These are phyloP conservation scores for Dendrocalamus latiflorus DNA, from an alignment of 202 grass and related monocot genomes.

Conservation along the genomic window DNA sequence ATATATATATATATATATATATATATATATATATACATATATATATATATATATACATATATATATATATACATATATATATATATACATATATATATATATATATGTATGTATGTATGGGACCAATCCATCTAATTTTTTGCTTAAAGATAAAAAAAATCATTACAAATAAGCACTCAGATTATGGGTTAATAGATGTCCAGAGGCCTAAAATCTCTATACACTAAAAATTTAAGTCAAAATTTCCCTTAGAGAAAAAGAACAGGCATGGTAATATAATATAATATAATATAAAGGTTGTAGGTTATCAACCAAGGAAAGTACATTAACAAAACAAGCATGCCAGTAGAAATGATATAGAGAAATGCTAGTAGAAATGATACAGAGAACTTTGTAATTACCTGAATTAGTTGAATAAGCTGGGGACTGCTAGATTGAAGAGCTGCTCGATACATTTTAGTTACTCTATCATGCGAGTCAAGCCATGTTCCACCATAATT, in stretches of 20 bases:
- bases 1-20: too few species aligned
- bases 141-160: background rate
- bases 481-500: conserved; percentile 40
- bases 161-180: background rate
- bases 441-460: conserved; percentile 48
- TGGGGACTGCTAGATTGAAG: conserved; percentile 58
- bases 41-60: too few species aligned
- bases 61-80: too few species aligned
- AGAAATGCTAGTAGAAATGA: too few species aligned
- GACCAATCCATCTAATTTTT: too few species aligned
- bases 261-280: background rate
- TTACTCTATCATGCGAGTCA: conserved; percentile 54
- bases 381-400: conserved; percentile 14
- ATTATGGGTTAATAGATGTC: background rate
- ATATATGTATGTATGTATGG: too few species aligned
- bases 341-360: background rate
- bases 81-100: too few species aligned
- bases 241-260: background rate
- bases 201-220: background rate
- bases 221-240: background rate
- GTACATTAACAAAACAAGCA: conserved; percentile 12
- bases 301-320: conserved; percentile 2
- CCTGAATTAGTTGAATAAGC: conserved; percentile 73
- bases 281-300: background rate
- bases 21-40: too few species aligned